A percentile compares a stretch with the other conserved stretches of the same genome.
Evolutionary conservation across 2,329 filamentous ascomycete species (phyloP).

Genomic region (Magnaporthiopsis poae): DNA sequence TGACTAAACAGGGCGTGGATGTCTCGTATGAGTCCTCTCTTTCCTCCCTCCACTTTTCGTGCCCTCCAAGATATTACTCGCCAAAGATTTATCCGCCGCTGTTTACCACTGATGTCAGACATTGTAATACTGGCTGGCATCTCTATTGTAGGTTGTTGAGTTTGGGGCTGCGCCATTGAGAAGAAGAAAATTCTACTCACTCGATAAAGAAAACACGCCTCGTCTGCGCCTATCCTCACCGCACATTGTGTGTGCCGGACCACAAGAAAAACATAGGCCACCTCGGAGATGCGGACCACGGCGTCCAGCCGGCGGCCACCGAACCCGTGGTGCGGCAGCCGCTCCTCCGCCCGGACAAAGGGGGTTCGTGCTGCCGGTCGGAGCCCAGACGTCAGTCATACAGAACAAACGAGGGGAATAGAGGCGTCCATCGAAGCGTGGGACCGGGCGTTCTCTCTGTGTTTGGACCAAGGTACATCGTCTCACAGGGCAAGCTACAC

Average conservation of each 20-base stretch:
- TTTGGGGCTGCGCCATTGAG: too few relatives aligned
- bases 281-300: not conserved
- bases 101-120: not conserved
- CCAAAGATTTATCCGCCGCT: too few relatives aligned
- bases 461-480: not conserved
- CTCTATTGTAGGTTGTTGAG: not conserved
- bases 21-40: not conserved
- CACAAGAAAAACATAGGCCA: not conserved
- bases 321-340: not conserved
- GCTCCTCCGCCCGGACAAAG: not conserved
- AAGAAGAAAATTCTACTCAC: too few relatives aligned
- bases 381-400: not conserved
- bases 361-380: too few relatives aligned
- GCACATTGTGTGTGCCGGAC: not conserved
- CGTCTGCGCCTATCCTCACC: not conserved
- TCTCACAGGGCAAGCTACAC: not conserved
- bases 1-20: not conserved
- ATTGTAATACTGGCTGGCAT: not conserved
- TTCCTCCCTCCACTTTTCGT: not conserved
- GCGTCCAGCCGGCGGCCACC: not conserved
- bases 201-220: too few relatives aligned
- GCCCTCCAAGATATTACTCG: too few relatives aligned
- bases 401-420: not conserved
- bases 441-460: not conserved
- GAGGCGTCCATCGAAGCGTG: not conserved